Conservation (phyloP, 805 yeast species). For the Zygosaccharomyces rouxii region DNA sequence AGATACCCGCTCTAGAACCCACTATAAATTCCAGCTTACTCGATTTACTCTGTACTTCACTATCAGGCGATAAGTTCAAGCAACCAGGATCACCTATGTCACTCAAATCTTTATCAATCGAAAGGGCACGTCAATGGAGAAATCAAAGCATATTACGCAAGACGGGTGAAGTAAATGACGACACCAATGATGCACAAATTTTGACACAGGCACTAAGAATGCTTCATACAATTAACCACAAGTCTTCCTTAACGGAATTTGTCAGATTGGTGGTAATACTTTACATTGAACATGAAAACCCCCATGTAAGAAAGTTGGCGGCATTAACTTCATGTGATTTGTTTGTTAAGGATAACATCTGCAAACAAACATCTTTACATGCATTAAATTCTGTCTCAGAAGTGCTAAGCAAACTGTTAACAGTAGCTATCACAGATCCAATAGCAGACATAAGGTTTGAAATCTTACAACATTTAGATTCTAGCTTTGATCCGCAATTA, state of each 20-base stretch:
- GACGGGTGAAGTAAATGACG: constrained; percentile 46
- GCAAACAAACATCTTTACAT: constrained; percentile 74
- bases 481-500: constrained; percentile 81
- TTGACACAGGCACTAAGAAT: constrained; percentile 76
- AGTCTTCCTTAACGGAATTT: constrained; percentile 76
- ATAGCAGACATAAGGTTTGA: constrained; percentile 79
- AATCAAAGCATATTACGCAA: constrained; percentile 68
- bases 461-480: constrained; percentile 67
- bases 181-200: constrained; percentile 45
- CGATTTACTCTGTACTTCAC: constrained; percentile 63
- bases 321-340: constrained; percentile 78
- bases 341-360: constrained; percentile 75
- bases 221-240: constrained; percentile 69
- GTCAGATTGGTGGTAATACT: constrained; percentile 79
- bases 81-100: constrained; percentile 85
- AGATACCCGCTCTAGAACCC: constrained; percentile 76
- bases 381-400: constrained; percentile 80
- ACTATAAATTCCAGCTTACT: constrained; percentile 68
- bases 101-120: constrained; percentile 51
- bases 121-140: constrained; percentile 73
- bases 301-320: constrained; percentile 77
- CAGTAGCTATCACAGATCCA: constrained; percentile 85
- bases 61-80: constrained; percentile 75
- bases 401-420: constrained; percentile 72
- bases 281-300: constrained; percentile 75